Base-by-base conservation (phyloP, 2,329 filamentous ascomycete genomes). In the Simplicillium aogashimaense region DNA sequence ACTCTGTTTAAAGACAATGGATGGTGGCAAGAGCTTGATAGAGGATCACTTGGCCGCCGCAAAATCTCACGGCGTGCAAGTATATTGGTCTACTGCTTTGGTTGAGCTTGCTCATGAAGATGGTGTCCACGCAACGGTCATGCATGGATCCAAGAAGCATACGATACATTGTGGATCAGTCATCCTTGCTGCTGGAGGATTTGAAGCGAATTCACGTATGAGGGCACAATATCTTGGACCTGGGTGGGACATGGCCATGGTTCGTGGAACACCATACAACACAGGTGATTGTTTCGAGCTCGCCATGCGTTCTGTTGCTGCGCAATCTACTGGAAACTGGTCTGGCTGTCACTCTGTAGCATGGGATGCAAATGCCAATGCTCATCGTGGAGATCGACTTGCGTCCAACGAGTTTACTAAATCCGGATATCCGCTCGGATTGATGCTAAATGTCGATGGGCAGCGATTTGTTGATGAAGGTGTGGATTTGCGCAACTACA, bases 341-440 rank as follows among this genome's bases (percentile, higher is more conserved):
- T 74, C 73, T 0, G 78, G 79, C 0, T 83, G 79, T 47, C 80
- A 83, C 51, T 72, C 74, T 1, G 72, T 74, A 0, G 71, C 71
- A 4, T 83, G 80, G 79, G 79, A 84, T 50, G 76, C 75, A 1
- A 70, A 81, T 49, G 70, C 78, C 1, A 65, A 71, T 0, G 53
- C 67, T 0, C 53, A 75, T 44, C 59, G 60, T 0, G 79, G 79
- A 4, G 72, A 82, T 47, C 66, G 74, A 2, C 58, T 58, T n/a
- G 57, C 74, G 2, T 78, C 78, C 3, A 83, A 84, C 49, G 71
- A 82, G 53, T 81, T 72, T 50, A 84, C 79, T 7, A 84, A 84
- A 51, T 80, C 74, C 1, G 80, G 79, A 1, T 83, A 83, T 47
- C 78, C 80, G 0, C 61, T 83, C 0, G 80, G 79, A 0, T 47